These are phyloP conservation scores for Phyllostachys edulis DNA, from an alignment of 176 grass and related monocot species.

Conservation along the genomic window DNA sequence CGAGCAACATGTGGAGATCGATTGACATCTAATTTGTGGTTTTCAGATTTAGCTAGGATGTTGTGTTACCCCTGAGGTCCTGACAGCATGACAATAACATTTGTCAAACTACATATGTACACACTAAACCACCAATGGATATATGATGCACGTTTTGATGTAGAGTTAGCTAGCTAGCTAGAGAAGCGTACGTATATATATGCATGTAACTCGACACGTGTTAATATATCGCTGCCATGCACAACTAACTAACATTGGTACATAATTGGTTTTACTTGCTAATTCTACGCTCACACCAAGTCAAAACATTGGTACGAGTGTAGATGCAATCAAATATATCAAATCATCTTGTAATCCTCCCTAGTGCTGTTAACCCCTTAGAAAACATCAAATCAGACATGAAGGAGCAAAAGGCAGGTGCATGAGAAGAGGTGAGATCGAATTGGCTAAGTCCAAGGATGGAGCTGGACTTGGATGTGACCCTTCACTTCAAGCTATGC, in stretches of 20 bases:
- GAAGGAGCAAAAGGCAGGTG: constrained; percentile 7
- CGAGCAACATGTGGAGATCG: too few species aligned
- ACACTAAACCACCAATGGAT: too few species aligned
- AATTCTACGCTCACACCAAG: constrained; percentile 37
- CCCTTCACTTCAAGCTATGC: constrained; percentile 39
- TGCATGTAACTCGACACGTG: neutral
- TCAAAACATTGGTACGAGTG: constrained; percentile 44
- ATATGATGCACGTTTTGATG: too few species aligned
- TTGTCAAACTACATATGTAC: too few species aligned
- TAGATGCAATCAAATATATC: too few species aligned
- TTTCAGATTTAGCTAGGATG: too few species aligned
- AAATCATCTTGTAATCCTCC: constrained; percentile 40
- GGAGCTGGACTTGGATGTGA: constrained; percentile 36
- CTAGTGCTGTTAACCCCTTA: constrained; percentile 47
- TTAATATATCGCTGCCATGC: neutral
- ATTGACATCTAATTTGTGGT: too few species aligned
- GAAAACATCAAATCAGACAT: constrained; percentile 45
- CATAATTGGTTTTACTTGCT: neutral
- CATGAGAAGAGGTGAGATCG: constrained; percentile 26
- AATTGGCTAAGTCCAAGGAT: constrained; percentile 58
- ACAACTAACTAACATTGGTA: neutral
- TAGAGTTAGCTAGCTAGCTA: too few species aligned
- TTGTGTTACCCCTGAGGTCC: too few species aligned
- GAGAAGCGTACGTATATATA: too few species aligned
- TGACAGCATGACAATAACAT: too few species aligned